Evolutionary conservation across 1,284 basidiomycete species (phyloP).

Genomic region (Ustilago tritici): DNA sequence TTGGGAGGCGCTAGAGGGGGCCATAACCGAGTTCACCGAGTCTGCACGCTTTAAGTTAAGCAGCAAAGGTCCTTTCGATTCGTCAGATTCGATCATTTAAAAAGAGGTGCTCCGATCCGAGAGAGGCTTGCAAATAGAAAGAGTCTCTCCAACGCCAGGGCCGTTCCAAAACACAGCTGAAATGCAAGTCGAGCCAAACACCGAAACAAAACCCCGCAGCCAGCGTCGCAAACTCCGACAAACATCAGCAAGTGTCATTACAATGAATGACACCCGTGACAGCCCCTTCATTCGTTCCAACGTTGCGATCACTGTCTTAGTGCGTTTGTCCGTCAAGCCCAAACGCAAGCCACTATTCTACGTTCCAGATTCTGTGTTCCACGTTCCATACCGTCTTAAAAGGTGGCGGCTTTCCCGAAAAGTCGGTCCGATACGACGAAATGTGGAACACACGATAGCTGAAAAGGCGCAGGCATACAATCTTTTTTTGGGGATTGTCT

Average conservation of each 20-base stretch:
- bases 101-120: neutral
- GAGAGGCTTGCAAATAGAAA: neutral
- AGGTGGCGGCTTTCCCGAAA: neutral
- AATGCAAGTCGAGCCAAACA: constrained; percentile 1
- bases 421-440: neutral
- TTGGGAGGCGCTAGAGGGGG: neutral
- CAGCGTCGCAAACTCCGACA: neutral
- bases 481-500: neutral
- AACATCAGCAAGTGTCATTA: neutral
- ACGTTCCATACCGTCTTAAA: neutral
- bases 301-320: neutral
- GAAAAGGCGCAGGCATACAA: neutral
- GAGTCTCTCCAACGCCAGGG: neutral
- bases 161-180: neutral
- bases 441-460: neutral
- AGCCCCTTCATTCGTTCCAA: neutral
- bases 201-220: constrained; percentile 1
- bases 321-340: neutral
- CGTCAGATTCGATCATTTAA: no score
- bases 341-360: neutral
- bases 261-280: neutral
- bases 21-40: neutral
- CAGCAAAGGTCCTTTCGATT: no score
- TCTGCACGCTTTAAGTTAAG: no score
- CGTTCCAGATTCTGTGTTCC: neutral